phyloP scores from a whole-genome alignment of 2,329 filamentous ascomycete genomes.

The Ophiobolus disseminans region DNA sequence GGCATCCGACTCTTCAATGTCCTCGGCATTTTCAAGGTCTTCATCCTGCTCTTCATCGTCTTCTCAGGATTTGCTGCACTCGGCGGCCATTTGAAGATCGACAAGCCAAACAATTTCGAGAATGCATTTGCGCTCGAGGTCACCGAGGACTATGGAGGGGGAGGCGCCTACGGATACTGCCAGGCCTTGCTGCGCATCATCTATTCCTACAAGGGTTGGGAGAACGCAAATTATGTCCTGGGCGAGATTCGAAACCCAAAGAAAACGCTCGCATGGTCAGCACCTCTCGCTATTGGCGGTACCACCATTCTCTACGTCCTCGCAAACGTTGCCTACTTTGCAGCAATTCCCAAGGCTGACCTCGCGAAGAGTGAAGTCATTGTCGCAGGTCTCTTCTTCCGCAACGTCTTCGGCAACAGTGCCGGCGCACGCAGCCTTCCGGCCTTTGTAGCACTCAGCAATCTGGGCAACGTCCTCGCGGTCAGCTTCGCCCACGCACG shows the following conservation, averaged over 20 bases:
- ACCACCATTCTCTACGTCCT: slow-evolving; percentile 68
- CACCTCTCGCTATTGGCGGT: slow-evolving; percentile 64
- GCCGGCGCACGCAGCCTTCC: slow-evolving; percentile 54
- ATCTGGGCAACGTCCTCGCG: slow-evolving; percentile 68
- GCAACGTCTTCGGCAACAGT: slow-evolving; percentile 65
- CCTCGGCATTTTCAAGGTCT: slow-evolving; percentile 67
- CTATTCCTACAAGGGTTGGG: slow-evolving; percentile 70
- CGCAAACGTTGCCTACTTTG: slow-evolving; percentile 71
- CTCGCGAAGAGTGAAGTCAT: slow-evolving; percentile 66
- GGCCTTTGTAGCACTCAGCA: slow-evolving; percentile 67
- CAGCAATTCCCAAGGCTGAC: slow-evolving; percentile 65
- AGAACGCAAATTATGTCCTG: slow-evolving; percentile 66
- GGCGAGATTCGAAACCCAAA: slow-evolving; percentile 64
- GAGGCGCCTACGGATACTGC: slow-evolving; percentile 55
- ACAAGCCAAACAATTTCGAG: slow-evolving; percentile 64
- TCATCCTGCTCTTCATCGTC: slow-evolving; percentile 66
- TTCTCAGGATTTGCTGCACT: slow-evolving; percentile 59
- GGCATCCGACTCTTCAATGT: slow-evolving; percentile 67
- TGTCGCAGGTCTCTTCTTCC: slow-evolving; percentile 68
- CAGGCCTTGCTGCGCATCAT: slow-evolving; percentile 66
- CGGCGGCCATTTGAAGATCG: slow-evolving; percentile 42
- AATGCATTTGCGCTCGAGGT: slow-evolving; percentile 60
- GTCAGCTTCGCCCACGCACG: slow-evolving; percentile 67
- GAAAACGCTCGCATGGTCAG: slow-evolving; percentile 63
- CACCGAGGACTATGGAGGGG: slow-evolving; percentile 43